Conservation (phyloP, 129 eudicot species). For the Flaveria sonorensis region DNA sequence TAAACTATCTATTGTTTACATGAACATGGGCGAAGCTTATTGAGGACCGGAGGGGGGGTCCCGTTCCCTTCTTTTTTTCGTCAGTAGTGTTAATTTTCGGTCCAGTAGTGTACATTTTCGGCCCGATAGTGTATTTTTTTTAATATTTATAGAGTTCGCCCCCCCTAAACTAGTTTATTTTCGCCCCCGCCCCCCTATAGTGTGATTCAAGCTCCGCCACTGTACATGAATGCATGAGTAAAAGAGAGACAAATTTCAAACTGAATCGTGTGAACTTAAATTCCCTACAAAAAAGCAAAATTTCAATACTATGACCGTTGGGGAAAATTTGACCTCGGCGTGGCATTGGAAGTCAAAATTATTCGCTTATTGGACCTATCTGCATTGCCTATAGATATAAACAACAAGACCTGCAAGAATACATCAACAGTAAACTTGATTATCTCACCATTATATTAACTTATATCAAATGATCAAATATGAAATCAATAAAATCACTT, state of each 20-base stretch:
- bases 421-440: not conserved
- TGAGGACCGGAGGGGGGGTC: too few species aligned
- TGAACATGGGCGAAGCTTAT: too few species aligned
- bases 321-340: slow-evolving; percentile 43
- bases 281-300: not conserved
- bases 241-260: not conserved
- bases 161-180: too few species aligned
- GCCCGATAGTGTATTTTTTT: too few species aligned
- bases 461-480: slow-evolving; percentile 23
- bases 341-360: slow-evolving; percentile 49
- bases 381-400: slow-evolving; percentile 38
- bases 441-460: slow-evolving; percentile 12
- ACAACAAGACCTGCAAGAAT: slow-evolving; percentile 48
- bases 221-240: not conserved
- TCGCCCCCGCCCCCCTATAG: too few species aligned
- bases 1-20: not conserved
- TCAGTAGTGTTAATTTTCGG: too few species aligned
- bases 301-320: not conserved
- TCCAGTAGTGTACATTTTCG: too few species aligned
- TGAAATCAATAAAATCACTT: slow-evolving; percentile 13
- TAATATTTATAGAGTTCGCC: too few species aligned
- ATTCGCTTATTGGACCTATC: slow-evolving; percentile 41
- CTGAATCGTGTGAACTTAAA: slow-evolving; percentile 5
- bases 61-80: too few species aligned
- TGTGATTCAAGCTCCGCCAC: too few species aligned